phyloP scores from a whole-genome alignment of 1,284 basidiomycete species.

The Sphagnurus paluster region DNA sequence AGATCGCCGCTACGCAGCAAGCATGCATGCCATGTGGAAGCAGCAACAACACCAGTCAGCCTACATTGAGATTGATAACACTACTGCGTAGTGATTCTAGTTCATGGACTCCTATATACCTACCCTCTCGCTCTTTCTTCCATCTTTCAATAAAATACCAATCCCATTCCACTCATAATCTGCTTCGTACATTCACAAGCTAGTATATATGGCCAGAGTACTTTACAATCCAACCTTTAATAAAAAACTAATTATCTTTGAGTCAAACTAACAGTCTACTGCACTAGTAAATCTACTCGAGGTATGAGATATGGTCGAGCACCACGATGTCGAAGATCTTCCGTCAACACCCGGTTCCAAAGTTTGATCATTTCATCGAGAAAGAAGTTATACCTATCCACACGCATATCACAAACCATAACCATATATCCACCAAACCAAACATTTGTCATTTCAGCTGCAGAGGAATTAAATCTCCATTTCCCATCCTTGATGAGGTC shows the following conservation, averaged over 20 bases:
- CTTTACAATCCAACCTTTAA: background rate
- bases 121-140: no score
- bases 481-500: conserved; percentile 32
- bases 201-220: no score
- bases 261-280: background rate
- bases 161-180: no score
- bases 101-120: no score
- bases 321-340: conserved; percentile 9
- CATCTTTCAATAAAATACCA: no score
- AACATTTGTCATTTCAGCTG: conserved; percentile 32
- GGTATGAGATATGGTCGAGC: background rate
- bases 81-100: no score
- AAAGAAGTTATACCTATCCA: conserved; percentile 31
- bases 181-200: no score
- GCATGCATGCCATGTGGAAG: background rate
- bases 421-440: conserved; percentile 33
- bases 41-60: background rate
- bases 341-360: conserved; percentile 22
- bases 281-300: background rate
- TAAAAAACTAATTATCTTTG: conserved; percentile 3
- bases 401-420: conserved; percentile 30
- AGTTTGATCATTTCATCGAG: conserved; percentile 38
- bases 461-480: conserved; percentile 32
- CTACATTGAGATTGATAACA: no score
- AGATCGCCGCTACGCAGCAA: background rate